These are phyloP conservation scores for Pythium dissotocum DNA, from an alignment of 352 stramenopile species.

Conservation along the genomic window DNA sequence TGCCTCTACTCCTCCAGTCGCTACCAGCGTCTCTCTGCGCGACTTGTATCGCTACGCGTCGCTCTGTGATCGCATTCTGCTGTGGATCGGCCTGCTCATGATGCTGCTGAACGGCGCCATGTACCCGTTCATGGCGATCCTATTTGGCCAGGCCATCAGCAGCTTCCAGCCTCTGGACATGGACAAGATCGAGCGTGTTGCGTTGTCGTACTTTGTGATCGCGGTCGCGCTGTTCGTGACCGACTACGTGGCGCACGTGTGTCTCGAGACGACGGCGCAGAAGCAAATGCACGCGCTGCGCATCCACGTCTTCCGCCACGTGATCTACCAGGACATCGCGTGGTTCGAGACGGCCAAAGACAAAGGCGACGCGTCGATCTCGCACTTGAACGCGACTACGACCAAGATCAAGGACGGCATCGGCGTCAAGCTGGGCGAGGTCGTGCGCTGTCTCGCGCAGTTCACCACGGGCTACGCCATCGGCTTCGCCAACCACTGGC, in stretches of 20 bases:
- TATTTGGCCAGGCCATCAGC: slow-evolving; percentile 34
- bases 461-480: slow-evolving; percentile 28
- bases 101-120: slow-evolving; percentile 29
- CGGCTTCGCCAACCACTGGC: slow-evolving; percentile 27
- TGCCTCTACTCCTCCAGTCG: neutral
- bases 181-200: slow-evolving; percentile 17
- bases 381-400: slow-evolving; percentile 29
- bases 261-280: slow-evolving; percentile 25
- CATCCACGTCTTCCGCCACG: slow-evolving; percentile 28
- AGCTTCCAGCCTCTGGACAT: slow-evolving; percentile 27
- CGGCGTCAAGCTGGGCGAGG: slow-evolving; percentile 32
- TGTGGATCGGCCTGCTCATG: slow-evolving; percentile 24
- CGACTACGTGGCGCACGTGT: slow-evolving; percentile 30
- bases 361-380: slow-evolving; percentile 2
- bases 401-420: slow-evolving; percentile 44
- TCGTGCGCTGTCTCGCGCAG: slow-evolving; percentile 21
- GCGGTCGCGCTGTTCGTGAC: slow-evolving; percentile 29
- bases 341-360: slow-evolving; percentile 19
- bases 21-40: slow-evolving; percentile 16
- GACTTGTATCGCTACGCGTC: slow-evolving; percentile 32
- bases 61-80: slow-evolving; percentile 17
- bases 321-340: slow-evolving; percentile 25
- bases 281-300: slow-evolving; percentile 30
- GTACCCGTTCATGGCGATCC: slow-evolving; percentile 36
- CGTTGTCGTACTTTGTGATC: slow-evolving; percentile 20